Evolutionary conservation across 495 filamentous ascomycete genomes (phyloP).

Genomic region (Aspergillus carlsbadensis): DNA sequence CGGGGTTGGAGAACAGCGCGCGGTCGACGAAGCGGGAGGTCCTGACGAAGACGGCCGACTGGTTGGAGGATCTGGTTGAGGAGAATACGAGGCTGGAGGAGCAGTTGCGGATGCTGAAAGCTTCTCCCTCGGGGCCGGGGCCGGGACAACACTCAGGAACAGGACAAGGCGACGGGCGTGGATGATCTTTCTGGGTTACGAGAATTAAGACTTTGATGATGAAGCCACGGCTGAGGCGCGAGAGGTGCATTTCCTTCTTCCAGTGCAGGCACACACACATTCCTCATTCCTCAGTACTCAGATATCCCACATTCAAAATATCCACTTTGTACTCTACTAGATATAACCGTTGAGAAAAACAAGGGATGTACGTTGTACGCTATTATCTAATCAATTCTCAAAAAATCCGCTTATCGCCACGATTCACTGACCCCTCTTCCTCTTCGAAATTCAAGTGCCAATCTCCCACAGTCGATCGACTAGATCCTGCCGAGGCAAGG

Average conservation of each 20-base stretch:
- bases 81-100: neutral
- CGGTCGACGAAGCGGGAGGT: conserved; percentile 13
- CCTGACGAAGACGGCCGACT: conserved; percentile 1
- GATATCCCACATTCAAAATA: too few relatives aligned
- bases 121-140: neutral
- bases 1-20: conserved; percentile 6
- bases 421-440: too few relatives aligned
- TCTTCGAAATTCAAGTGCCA: too few relatives aligned
- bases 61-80: neutral
- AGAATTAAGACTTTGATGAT: neutral
- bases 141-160: neutral
- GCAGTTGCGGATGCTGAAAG: neutral
- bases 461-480: too few relatives aligned
- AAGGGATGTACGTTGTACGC: too few relatives aligned
- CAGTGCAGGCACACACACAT: neutral
- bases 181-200: neutral
- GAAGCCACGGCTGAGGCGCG: neutral
- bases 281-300: neutral
- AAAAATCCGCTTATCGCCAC: too few relatives aligned
- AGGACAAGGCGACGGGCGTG: neutral
- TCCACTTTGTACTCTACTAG: too few relatives aligned
- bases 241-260: neutral
- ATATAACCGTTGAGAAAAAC: too few relatives aligned
- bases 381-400: too few relatives aligned
- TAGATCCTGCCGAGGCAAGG: too few relatives aligned